Evolutionary conservation across 2,329 filamentous ascomycete species (phyloP).

Genomic region (Aspergillus quadricinctus): DNA sequence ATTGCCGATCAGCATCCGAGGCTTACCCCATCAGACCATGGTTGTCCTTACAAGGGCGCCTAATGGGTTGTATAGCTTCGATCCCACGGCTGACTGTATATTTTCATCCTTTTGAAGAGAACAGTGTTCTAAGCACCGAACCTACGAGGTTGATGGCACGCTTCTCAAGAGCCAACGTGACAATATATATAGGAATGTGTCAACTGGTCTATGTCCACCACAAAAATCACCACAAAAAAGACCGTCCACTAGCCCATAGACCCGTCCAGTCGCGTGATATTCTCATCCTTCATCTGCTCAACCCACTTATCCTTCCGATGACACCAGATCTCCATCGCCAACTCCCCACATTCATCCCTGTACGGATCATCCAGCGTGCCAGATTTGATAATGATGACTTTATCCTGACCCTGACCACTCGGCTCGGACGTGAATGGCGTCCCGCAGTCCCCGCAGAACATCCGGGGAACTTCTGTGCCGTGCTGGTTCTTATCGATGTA

Average conservation of each 20-base stretch:
- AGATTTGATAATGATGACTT: slow-evolving; percentile 16
- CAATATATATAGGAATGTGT: no score
- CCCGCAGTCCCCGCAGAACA: slow-evolving; percentile 22
- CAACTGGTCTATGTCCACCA: no score
- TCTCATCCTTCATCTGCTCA: slow-evolving; percentile 7
- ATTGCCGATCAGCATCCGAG: neutral
- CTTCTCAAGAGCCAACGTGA: neutral
- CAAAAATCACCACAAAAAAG: no score
- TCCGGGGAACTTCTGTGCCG: slow-evolving; percentile 9
- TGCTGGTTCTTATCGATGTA: slow-evolving; percentile 11
- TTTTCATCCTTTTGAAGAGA: neutral
- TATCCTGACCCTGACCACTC: neutral
- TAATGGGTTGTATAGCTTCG: neutral
- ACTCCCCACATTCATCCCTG: slow-evolving; percentile 6
- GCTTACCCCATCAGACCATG: neutral
- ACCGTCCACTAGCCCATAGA: neutral
- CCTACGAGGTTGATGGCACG: no score
- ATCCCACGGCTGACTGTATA: neutral
- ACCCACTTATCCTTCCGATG: slow-evolving; percentile 19
- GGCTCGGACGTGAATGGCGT: slow-evolving; percentile 16
- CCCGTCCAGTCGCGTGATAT: slow-evolving; percentile 5
- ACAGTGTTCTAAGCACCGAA: no score
- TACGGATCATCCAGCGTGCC: slow-evolving; percentile 20
- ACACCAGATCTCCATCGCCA: slow-evolving; percentile 19
- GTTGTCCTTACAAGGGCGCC: neutral